Evolutionary conservation across 192 early-diverging fungal species (phyloP), one percentile per base, ranked within the genome.

Genomic region (Bifiguratus adelaidae): DNA sequence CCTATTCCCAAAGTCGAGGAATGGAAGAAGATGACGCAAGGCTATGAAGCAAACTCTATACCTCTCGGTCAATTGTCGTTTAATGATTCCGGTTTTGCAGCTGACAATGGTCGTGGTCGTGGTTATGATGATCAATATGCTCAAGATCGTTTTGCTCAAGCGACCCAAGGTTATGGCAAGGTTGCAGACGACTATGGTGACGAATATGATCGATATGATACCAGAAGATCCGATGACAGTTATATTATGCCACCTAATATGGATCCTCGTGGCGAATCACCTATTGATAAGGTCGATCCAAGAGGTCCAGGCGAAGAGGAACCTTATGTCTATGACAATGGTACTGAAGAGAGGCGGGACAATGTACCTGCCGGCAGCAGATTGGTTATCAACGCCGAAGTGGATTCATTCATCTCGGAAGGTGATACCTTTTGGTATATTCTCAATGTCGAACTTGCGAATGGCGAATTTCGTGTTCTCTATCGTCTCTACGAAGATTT

Each of bases 401-500:
- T 88, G 5, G 79, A 82, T 9, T 74, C 79, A 4, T 79, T 70
- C 53, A 78, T 80, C 34, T 69, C 70, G 44, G 81, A 81, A 44
- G 81, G 76, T 28, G 83, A 77, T 53, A 73, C 73, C 15, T 85
- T 79, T 57, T 73, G 82, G 71, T 88, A 82, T 65, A 61, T 80
- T 41, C 67, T 88, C 6, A 64, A 65, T 45, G 74, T 74, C 15
- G 53, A 69, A 21, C 60, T 81, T 16, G 37, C 48, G 35, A 64
- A 71, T 34, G 73, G 75, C 25, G 56, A 66, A 4, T 69, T 70
- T 40, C 71, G 85, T 45, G 72, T 74, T 36, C 51, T 88, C 20
- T 82, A 74, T 53, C 71, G 85, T 41, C 58, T 80, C 12, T 88
- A 88, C 56, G 85, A 88, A 47, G 85, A 88, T 58, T 82, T 88